Conservation (phyloP, 2,329 filamentous ascomycete species). For the Aspergillus candidus region DNA sequence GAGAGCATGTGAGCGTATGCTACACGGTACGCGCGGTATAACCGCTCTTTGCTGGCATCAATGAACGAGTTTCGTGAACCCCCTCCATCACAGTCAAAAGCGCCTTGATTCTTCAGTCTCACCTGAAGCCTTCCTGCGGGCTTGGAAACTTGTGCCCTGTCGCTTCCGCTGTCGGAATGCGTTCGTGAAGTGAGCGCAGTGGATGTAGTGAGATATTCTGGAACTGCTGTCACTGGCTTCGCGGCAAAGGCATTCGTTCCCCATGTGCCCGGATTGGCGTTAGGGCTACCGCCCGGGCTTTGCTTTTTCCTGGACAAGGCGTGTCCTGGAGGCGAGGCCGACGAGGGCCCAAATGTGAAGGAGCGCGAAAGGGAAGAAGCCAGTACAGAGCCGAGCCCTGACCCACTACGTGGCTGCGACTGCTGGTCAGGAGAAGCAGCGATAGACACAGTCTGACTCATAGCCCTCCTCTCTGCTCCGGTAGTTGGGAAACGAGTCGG, state of each 20-base stretch:
- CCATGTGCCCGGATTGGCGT: conserved; percentile 27
- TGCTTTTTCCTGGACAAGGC: conserved; percentile 30
- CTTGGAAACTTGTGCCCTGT: conserved; percentile 25
- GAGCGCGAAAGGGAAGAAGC: conserved; percentile 42
- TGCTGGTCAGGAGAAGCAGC: conserved; percentile 39
- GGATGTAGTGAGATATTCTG: conserved; percentile 26
- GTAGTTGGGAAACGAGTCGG: conserved; percentile 38
- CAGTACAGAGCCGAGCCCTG: conserved; percentile 38
- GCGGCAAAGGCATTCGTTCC: conserved; percentile 16
- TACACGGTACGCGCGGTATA: conserved; percentile 49
- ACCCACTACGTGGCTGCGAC: conserved; percentile 32
- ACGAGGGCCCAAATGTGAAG: conserved; percentile 40
- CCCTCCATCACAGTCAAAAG: conserved; percentile 49
- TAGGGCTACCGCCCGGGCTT: conserved; percentile 33
- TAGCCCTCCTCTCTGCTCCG: conserved; percentile 36
- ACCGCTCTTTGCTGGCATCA: conserved; percentile 42
- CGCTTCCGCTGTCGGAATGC: conserved; percentile 36
- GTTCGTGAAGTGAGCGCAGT: conserved; percentile 27
- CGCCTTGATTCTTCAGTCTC: conserved; percentile 51
- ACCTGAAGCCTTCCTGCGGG: conserved; percentile 38
- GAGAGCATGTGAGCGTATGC: conserved; percentile 54
- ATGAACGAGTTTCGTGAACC: conserved; percentile 44
- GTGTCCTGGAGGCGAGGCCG: conserved; percentile 37
- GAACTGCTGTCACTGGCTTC: conserved; percentile 21
- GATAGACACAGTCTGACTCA: conserved; percentile 36